Percentiles rank a stretch among this genome's conserved stretches.
Conservation (phyloP, 139 green algal species). For the Haematococcus lacustris region DNA sequence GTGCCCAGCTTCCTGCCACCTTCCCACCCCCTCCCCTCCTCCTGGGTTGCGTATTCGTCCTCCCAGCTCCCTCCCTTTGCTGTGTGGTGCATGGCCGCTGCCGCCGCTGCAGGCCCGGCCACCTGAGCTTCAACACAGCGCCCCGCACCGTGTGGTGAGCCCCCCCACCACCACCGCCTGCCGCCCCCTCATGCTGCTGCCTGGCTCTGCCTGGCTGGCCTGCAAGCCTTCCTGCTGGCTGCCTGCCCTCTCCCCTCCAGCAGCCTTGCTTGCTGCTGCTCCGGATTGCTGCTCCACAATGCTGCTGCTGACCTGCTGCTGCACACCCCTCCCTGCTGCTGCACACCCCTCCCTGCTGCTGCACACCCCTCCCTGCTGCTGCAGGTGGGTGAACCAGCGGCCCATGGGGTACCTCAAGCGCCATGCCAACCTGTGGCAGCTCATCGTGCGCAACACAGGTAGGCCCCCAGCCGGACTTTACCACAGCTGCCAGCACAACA, state of each 20-base stretch:
- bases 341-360: too few relatives aligned
- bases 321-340: too few relatives aligned
- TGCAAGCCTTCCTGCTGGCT: too few relatives aligned
- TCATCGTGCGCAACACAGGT: constrained; percentile 40
- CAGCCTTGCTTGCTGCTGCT: too few relatives aligned
- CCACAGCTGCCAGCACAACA: too few relatives aligned
- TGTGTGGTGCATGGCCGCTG: too few relatives aligned
- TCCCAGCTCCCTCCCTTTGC: neutral
- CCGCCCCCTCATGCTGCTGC: neutral
- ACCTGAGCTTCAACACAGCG: constrained; percentile 10
- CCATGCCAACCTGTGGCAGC: constrained; percentile 15
- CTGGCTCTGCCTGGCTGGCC: neutral
- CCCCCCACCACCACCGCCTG: neutral
- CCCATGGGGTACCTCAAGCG: constrained; percentile 23
- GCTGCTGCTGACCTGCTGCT: too few relatives aligned
- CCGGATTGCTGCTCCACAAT: too few relatives aligned
- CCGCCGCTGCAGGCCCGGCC: constrained; percentile 6
- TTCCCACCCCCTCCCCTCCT: neutral
- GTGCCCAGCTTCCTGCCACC: neutral
- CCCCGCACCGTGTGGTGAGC: neutral
- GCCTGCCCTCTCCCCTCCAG: neutral
- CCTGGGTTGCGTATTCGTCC: too few relatives aligned
- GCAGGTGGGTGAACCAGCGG: constrained; percentile 22
- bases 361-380: too few relatives aligned
- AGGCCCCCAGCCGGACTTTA: constrained; percentile 5